These are phyloP conservation scores for Penicillium sp. DNA, from an alignment of 2,329 filamentous ascomycete species.

Conservation along the genomic window DNA sequence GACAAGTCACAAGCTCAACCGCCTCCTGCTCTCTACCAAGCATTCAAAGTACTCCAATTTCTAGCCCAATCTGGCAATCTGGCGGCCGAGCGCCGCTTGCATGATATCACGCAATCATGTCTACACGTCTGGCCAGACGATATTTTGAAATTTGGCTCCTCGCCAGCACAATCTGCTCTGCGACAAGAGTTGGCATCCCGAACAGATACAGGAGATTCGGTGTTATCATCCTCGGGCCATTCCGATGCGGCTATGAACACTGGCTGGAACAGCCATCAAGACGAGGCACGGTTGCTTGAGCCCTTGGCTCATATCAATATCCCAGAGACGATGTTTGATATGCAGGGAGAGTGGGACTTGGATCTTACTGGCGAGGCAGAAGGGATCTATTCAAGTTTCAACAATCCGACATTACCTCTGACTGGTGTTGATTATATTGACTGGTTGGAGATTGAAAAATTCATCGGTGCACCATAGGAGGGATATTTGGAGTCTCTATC, in stretches of 20 bases:
- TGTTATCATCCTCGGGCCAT: background rate
- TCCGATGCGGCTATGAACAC: background rate
- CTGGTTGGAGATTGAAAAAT: slow-evolving; percentile 26
- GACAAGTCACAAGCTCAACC: slow-evolving; percentile 11
- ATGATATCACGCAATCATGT: slow-evolving; percentile 21
- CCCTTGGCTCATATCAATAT: slow-evolving; percentile 8
- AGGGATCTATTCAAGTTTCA: slow-evolving; percentile 24
- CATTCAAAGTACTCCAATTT: slow-evolving; percentile 17
- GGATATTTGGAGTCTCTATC: background rate
- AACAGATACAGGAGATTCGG: background rate
- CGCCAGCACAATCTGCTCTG: background rate
- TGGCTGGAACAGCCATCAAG: background rate
- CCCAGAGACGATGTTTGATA: slow-evolving; percentile 13
- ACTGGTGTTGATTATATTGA: slow-evolving; percentile 24
- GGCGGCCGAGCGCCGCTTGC: slow-evolving; percentile 20
- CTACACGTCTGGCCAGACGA: slow-evolving; percentile 18
- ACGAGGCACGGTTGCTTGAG: slow-evolving; percentile 17
- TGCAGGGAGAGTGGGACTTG: slow-evolving; percentile 17
- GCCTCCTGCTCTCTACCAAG: slow-evolving; percentile 14
- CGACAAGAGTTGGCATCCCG: background rate
- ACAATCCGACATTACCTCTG: slow-evolving; percentile 20
- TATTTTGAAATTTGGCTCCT: background rate
- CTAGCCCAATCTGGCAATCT: slow-evolving; percentile 16
- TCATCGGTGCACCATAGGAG: slow-evolving; percentile 15
- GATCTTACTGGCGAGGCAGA: slow-evolving; percentile 21